Evolutionary conservation across 495 filamentous ascomycete genomes (phyloP), one percentile per base, ranked within the genome.

Genomic region (Filosporella fistucella): DNA sequence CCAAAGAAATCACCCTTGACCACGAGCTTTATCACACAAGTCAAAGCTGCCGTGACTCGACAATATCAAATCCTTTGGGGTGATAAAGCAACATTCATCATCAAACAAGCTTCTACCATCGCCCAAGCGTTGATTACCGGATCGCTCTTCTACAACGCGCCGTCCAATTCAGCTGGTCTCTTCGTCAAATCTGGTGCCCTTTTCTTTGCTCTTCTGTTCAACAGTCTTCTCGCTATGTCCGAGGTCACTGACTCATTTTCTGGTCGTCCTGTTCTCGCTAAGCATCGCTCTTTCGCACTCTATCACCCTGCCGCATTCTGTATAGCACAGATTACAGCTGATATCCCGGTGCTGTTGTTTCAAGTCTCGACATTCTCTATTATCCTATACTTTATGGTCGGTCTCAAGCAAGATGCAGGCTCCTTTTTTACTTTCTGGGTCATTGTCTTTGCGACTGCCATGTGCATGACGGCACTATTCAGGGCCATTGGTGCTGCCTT

Each of bases 131-230:
- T 96, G 20, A 84, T 95, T 61, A 76, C 93, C 48, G 77, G 83
- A 12, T 86, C 78, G 52, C 77, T 95, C 34, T 96, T 95, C 69
- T 91, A 82, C 67, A 82, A 93, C 55, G 61, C 91, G 11, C 88
- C 81, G 57, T 57, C 62, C 8, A 68, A 74, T 28, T 62, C 58
- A 12, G 58, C 69, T 12, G 76, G 76, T 24, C 64, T 77, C 6
- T 79, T 77, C 44, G 56, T 70, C 43, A 77, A 78, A 47, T 71
- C 67, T 8, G 76, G 76, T 52, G 75, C 69, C 13, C 54, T 78
- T 58, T 88, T 88, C 63, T 84, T 82, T 56, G 59, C 65, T 17
- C 57, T 68, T 34, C 60, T 77, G 6, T 84, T 84, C 70, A 85
- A 85, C 52, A 68, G 78, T 39, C 67, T 86, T 4, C 70, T 85